phyloP scores from a whole-genome alignment of 345 rosid genomes.

The Syzygium jambos region DNA sequence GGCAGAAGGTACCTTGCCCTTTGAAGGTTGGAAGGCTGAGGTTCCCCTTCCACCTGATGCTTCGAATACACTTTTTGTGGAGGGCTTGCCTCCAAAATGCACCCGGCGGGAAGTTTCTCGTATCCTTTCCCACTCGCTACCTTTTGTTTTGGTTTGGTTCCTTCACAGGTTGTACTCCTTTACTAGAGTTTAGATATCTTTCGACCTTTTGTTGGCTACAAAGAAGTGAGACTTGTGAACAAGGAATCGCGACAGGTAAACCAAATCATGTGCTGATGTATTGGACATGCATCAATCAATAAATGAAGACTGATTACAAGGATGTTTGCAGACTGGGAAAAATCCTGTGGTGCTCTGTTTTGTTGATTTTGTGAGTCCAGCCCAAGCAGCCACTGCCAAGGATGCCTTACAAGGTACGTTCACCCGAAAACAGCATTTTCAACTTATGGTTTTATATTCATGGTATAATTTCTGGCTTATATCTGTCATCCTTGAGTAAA shows the following conservation, averaged over 20 bases:
- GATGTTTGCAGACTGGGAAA: conserved; percentile 46
- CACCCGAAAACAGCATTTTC: not conserved
- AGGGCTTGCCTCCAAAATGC: conserved; percentile 55
- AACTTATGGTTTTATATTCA: not conserved
- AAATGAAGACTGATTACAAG: not conserved
- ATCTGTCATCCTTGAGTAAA: not conserved
- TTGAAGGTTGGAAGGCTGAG: conserved; percentile 40
- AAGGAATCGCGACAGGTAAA: conserved; percentile 57
- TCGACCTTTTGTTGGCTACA: conserved; percentile 71
- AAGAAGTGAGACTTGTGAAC: conserved; percentile 62
- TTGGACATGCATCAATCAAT: not conserved
- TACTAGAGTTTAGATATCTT: conserved; percentile 44
- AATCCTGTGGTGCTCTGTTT: conserved; percentile 50
- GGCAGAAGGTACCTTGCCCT: conserved; percentile 29
- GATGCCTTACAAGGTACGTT: conserved; percentile 66
- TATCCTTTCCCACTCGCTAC: conserved; percentile 29
- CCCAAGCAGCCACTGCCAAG: conserved; percentile 60
- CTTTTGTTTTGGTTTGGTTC: not conserved
- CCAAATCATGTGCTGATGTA: not conserved
- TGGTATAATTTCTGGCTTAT: not conserved
- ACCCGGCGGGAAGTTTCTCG: conserved; percentile 50
- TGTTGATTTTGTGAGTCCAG: conserved; percentile 65
- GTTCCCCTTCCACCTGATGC: conserved; percentile 58
- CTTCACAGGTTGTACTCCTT: conserved; percentile 23
- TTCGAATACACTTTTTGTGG: conserved; percentile 48